Percentiles rank a stretch among this genome's conserved stretches.
Evolutionary conservation across 495 filamentous ascomycete species (phyloP).

Genomic region (Tuber brumale): DNA sequence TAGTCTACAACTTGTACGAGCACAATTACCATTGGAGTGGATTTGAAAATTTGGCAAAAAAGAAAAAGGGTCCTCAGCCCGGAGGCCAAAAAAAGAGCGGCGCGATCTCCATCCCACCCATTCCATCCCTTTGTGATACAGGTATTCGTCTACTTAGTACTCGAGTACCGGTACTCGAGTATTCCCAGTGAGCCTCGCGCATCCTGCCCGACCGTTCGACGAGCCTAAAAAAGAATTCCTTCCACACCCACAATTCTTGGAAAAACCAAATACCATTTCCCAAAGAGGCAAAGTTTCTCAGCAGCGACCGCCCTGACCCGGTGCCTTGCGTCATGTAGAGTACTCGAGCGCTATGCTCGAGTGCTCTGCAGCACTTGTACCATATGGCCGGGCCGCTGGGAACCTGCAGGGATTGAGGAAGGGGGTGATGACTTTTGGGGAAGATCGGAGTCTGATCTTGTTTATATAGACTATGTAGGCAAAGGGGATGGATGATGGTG

Average conservation of each 20-base stretch:
- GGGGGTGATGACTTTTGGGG: background rate
- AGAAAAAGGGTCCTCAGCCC: background rate
- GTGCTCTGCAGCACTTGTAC: background rate
- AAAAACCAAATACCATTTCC: background rate
- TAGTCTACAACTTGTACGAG: background rate
- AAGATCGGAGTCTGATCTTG: background rate
- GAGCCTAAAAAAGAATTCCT: background rate
- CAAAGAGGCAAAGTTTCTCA: background rate
- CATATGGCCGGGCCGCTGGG: background rate
- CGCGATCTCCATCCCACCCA: background rate
- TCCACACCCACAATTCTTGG: background rate
- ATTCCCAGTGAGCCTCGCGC: background rate
- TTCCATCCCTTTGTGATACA: background rate
- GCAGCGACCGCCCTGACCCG: background rate
- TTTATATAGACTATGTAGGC: background rate
- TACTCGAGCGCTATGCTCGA: too few relatives aligned
- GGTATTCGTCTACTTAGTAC: too few relatives aligned
- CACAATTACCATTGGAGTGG: background rate
- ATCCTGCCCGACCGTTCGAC: background rate
- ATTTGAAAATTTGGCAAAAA: background rate
- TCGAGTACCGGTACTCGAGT: too few relatives aligned
- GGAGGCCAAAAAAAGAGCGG: background rate
- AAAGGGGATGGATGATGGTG: background rate
- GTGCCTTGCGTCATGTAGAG: background rate
- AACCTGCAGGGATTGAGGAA: background rate